A percentile compares a stretch with the other conserved stretches of the same genome.
phyloP scores from a whole-genome alignment of 371 early-diverging fungal species.

The Mucor indicus region DNA sequence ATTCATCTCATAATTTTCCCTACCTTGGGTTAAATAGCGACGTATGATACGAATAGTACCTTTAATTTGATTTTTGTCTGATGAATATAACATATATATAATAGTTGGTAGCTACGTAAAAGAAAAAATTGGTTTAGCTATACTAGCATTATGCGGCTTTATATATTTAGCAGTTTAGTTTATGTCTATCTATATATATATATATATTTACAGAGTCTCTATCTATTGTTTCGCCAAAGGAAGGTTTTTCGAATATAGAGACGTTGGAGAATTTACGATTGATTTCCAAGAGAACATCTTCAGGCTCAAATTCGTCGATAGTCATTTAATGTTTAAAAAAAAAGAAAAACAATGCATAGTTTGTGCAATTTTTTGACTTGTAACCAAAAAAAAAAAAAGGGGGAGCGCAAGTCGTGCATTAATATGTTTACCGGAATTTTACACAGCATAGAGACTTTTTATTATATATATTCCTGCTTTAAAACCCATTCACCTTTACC shows the following conservation, averaged over 20 bases:
- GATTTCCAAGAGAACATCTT: slow-evolving; percentile 30
- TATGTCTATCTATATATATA: too few relatives aligned
- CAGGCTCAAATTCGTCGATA: slow-evolving; percentile 41
- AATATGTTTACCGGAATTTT: too few relatives aligned
- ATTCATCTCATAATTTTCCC: not conserved
- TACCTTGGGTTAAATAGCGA: slow-evolving; percentile 44
- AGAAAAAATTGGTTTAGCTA: not conserved
- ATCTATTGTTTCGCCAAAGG: slow-evolving; percentile 19
- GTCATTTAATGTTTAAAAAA: too few relatives aligned
- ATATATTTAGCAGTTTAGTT: too few relatives aligned
- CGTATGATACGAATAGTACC: slow-evolving; percentile 29
- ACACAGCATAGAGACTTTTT: not conserved
- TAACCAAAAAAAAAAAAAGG: too few relatives aligned
- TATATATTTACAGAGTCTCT: slow-evolving; percentile 16
- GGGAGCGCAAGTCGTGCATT: too few relatives aligned
- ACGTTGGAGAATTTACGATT: slow-evolving; percentile 45
- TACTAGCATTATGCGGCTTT: not conserved
- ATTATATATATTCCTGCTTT: slow-evolving; percentile 47
- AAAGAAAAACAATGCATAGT: too few relatives aligned
- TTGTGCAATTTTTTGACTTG: too few relatives aligned
- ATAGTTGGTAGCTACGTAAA: slow-evolving; percentile 17
- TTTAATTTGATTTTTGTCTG: slow-evolving; percentile 20
- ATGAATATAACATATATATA: slow-evolving; percentile 15
- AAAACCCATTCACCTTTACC: slow-evolving; percentile 51
- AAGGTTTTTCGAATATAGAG: slow-evolving; percentile 20